Percentiles rank a stretch among this genome's conserved stretches.
phyloP scores from a whole-genome alignment of 2,329 filamentous ascomycete genomes.

The Coniella vitis region DNA sequence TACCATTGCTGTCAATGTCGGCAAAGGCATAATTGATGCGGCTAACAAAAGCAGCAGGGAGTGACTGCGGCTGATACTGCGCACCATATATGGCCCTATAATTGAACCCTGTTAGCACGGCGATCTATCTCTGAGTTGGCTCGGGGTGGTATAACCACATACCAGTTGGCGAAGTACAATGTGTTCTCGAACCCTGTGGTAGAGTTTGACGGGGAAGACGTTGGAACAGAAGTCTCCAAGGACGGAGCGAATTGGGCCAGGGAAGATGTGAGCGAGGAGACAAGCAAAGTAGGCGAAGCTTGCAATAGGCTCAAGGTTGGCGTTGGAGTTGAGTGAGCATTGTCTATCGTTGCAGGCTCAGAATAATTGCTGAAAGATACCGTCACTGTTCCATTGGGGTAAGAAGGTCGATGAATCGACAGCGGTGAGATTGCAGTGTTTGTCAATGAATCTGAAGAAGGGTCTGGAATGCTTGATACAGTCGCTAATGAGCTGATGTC shows the following conservation, averaged over 20 bases:
- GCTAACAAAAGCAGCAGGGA: constrained; percentile 63
- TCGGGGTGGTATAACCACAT: constrained; percentile 14
- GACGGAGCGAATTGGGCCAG: neutral
- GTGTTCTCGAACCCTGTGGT: constrained; percentile 30
- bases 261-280: neutral
- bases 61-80: constrained; percentile 57
- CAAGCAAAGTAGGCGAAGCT: constrained; percentile 3
- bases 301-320: neutral
- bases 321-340: neutral
- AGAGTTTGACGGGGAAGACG: neutral
- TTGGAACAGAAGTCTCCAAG: neutral
- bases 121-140: neutral
- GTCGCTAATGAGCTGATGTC: neutral
- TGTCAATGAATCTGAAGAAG: neutral
- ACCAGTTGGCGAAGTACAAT: constrained; percentile 52
- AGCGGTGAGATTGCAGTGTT: neutral
- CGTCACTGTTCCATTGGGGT: neutral
- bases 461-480: neutral
- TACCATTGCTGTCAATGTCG: constrained; percentile 38
- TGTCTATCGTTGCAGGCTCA: neutral
- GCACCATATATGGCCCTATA: constrained; percentile 33
- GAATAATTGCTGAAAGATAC: neutral
- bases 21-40: constrained; percentile 62
- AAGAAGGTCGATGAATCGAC: neutral
- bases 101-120: neutral